phyloP scores from a whole-genome alignment of 2,329 filamentous ascomycete species.

The Fusarium brachygibbosum region DNA sequence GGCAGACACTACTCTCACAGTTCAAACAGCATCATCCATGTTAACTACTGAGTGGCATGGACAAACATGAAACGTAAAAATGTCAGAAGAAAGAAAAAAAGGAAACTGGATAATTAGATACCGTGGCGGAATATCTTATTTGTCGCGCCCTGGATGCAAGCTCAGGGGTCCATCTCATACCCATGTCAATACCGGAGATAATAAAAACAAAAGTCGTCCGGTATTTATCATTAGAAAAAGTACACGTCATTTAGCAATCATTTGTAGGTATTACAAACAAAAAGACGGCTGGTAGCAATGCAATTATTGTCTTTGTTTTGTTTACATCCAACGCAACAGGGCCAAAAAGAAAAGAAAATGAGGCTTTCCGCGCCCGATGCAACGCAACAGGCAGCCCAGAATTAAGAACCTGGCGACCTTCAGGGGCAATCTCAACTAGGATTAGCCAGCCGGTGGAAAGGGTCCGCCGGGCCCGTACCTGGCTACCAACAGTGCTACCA shows the following conservation, averaged over 20 bases:
- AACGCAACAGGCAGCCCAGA: neutral
- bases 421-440: slow-evolving; percentile 29
- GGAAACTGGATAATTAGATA: slow-evolving; percentile 13
- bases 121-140: slow-evolving; percentile 11
- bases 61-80: slow-evolving; percentile 2
- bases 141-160: neutral
- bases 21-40: neutral
- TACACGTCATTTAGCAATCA: neutral
- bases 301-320: slow-evolving; percentile 18
- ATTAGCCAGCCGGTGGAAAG: slow-evolving; percentile 23
- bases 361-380: slow-evolving; percentile 18
- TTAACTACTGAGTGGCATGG: no score
- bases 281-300: neutral
- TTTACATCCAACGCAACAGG: neutral
- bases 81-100: neutral
- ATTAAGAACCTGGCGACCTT: slow-evolving; percentile 11
- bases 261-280: neutral
- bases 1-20: neutral
- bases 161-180: slow-evolving; percentile 16
- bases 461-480: slow-evolving; percentile 9
- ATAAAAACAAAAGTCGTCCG: slow-evolving; percentile 3
- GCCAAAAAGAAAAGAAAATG: slow-evolving; percentile 26
- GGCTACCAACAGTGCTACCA: neutral
- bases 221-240: neutral
- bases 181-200: slow-evolving; percentile 10